A percentile compares a stretch with the other conserved stretches of the same genome.
Evolutionary conservation across 345 rosid genomes (phyloP).

Genomic region (Conringia planisiliqua): DNA sequence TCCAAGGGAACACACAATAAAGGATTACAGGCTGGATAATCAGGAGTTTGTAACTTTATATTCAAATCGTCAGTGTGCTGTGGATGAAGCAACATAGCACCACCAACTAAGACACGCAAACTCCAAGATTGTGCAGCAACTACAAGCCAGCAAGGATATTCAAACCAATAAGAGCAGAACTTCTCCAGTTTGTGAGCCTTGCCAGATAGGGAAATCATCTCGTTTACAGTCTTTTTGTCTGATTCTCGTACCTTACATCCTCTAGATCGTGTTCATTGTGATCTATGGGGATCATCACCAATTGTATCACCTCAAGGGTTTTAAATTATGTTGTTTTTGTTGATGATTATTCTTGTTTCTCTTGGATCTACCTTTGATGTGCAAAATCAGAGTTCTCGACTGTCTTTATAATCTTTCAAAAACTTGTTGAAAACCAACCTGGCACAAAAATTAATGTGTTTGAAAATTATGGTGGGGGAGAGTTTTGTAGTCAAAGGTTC

Average conservation of each 20-base stretch:
- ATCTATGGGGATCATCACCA: not conserved
- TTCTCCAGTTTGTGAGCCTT: not conserved
- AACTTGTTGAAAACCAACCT: not conserved
- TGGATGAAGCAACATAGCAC: not conserved
- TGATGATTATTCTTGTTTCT: not conserved
- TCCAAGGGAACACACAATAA: no score
- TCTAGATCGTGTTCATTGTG: not conserved
- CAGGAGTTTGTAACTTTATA: no score
- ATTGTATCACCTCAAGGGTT: not conserved
- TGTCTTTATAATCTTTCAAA: not conserved
- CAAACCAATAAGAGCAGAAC: not conserved
- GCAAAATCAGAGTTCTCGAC: not conserved
- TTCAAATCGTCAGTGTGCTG: not conserved
- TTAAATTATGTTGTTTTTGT: not conserved
- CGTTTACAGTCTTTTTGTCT: not conserved
- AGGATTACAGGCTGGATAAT: no score
- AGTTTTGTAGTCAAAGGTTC: not conserved
- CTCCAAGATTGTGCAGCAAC: not conserved
- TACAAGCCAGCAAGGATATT: not conserved
- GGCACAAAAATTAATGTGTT: not conserved
- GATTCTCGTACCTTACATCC: not conserved
- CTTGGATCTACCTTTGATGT: not conserved
- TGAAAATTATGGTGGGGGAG: not conserved
- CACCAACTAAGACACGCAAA: not conserved
- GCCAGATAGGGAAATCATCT: not conserved